A percentile compares a stretch with the other conserved stretches of the same genome.
These are phyloP conservation scores for Pseudogymnoascus sp. DNA, from an alignment of 2,329 filamentous ascomycete genomes.

Conservation along the genomic window DNA sequence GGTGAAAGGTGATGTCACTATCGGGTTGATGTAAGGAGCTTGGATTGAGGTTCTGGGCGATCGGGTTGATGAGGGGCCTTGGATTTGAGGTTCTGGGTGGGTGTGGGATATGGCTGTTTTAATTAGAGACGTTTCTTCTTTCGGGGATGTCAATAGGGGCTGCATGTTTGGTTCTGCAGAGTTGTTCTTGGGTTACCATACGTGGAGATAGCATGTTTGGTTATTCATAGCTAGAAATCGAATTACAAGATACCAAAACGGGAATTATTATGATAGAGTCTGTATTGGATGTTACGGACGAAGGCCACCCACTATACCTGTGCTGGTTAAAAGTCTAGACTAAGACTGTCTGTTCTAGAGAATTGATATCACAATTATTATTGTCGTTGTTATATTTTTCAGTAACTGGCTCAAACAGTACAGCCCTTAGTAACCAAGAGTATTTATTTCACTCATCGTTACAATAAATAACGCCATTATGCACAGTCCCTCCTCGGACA, in stretches of 20 bases:
- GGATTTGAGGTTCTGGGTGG: background rate
- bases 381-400: background rate
- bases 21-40: slow-evolving; percentile 31
- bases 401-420: background rate
- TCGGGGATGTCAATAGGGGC: background rate
- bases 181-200: background rate
- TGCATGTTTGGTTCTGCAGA: background rate
- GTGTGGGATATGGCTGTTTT: background rate
- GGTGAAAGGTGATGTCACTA: slow-evolving; percentile 31
- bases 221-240: background rate
- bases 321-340: background rate
- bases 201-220: background rate
- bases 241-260: background rate
- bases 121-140: background rate
- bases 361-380: background rate
- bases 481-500: background rate
- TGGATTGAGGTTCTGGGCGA: slow-evolving; percentile 10
- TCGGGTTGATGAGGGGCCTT: slow-evolving; percentile 30
- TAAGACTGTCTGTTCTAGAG: background rate
- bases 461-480: background rate
- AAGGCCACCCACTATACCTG: too few species aligned
- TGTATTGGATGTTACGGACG: background rate
- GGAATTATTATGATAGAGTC: background rate
- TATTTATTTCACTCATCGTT: background rate
- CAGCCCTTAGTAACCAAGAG: background rate